Evolutionary conservation across 306 rosid genomes (phyloP), one percentile per base, ranked within the genome.

Genomic region (Malus sieversii): DNA sequence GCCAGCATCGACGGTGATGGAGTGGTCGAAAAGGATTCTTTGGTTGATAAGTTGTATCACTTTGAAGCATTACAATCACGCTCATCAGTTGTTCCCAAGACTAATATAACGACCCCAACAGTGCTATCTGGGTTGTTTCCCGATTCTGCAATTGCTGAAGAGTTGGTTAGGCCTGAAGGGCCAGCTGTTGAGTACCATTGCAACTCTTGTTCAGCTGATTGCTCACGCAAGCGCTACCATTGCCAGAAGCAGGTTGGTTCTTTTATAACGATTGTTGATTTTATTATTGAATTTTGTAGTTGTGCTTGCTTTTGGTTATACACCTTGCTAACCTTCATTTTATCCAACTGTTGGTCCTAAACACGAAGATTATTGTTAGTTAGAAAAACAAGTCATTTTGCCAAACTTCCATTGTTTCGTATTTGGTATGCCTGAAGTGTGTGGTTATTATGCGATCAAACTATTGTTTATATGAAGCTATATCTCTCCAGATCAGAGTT

Each of bases 221-320:
- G 98, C 82, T 93, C 98, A 74, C 96, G 93, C 83, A 91, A 91
- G 81, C 98, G 98, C 29, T 93, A 91, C 91, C 98, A 93, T 87
- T 93, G 98, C 90, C 98, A 93, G 90, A 93, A 93, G 92, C 96
- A 89, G 97, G 98, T 93, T 71, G 8, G 80, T 68, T 71, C 53
- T 70, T 73, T 48, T 29, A 29, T 52, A 58, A 20, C 63, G 16
- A 70, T 57, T 70, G 9, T 25, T 52, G 33, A 61, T 68, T 73
- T 45, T 27, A 22, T 51, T 6, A 16, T 58, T 27, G 30, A 29
- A 70, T 27, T 53, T 19, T 42, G 22, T 68, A 25, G 58, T 55
- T 8, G 11, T 65, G 73, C 23, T 27, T 79, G 48, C 13, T 48
- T 14, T 8, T n/a, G 30, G 55, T 30, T 20, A 68, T 10, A 10